Evolutionary conservation across 164 flowering plant genomes (phyloP), one percentile per base, ranked within the genome.

Genomic region (Platanus orientalis): DNA sequence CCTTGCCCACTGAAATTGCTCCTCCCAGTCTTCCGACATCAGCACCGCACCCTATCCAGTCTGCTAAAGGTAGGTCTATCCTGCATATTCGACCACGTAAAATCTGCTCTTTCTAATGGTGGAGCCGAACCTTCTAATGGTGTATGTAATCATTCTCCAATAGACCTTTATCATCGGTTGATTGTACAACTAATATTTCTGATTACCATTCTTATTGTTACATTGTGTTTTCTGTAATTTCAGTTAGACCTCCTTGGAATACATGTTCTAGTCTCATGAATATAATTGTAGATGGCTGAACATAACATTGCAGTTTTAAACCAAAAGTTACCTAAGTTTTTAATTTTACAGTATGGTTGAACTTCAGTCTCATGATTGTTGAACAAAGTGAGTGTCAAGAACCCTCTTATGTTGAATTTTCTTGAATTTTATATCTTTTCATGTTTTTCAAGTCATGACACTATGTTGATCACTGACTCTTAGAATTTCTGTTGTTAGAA

Each of bases 401-500:
- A 16, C 16, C n/a, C 3, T 16, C 20, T 19, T 17, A 45, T 6
- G 19, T 45, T 45, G 12, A 45, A 45, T 34, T 5, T 34, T 34
- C 10, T 34, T 34, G 39, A 34, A 34, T 45, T 45, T 45, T 16
- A 45, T 16, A 45, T 45, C 49, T 0, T 45, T 14, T 45, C 19
- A 13, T 45, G 2, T 12, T 19, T n/a, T 57, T 23, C 0, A 39
- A 56, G 25, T 21, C 2, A 32, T 9, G 26, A 62, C 25, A 24
- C 32, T 45, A 55, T 25, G n/a, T 52, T 29, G 36, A n/a, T 55
- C 23, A 40, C 54, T 49, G 19, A 39, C 48, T 59, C 58, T 36
- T 13, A 50, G 20, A 11, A 17, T 65, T 54, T 65, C 10, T 60
- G 54, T 11, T 73, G 32, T 57, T 60, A 76, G 80, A 71, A 34